A percentile compares a stretch with the other conserved stretches of the same genome.
phyloP scores from a whole-genome alignment of 192 early-diverging fungal genomes.

The Podila verticillata region DNA sequence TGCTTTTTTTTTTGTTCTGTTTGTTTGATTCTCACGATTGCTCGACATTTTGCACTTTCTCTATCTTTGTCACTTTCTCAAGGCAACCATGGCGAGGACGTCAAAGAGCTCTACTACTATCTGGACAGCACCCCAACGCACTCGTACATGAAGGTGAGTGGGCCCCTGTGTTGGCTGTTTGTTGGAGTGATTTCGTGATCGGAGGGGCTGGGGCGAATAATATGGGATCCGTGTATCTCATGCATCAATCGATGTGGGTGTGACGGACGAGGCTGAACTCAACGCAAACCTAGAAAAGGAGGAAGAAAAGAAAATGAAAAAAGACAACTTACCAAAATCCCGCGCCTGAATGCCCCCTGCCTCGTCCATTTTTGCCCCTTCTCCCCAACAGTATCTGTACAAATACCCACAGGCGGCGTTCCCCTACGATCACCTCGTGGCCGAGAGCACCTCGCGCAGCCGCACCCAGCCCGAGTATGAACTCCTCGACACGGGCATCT shows the following conservation, averaged over 20 bases:
- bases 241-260: too few species aligned
- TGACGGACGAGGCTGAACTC: too few species aligned
- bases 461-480: constrained; percentile 30
- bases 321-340: too few species aligned
- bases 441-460: constrained; percentile 9
- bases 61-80: neutral
- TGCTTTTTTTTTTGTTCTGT: neutral
- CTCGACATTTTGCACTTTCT: neutral
- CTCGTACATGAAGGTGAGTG: constrained; percentile 49
- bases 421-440: constrained; percentile 40
- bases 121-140: constrained; percentile 45
- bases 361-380: neutral
- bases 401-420: constrained; percentile 47
- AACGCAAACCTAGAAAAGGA: too few species aligned
- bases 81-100: constrained; percentile 51
- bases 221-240: too few species aligned
- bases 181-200: too few species aligned
- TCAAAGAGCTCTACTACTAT: constrained; percentile 52
- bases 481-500: constrained; percentile 38
- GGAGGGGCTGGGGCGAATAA: too few species aligned
- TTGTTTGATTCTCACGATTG: neutral
- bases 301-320: too few species aligned
- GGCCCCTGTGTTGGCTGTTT: too few species aligned
- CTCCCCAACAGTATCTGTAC: constrained; percentile 34
- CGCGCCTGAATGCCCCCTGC: too few species aligned